These are phyloP conservation scores for Pythium rhizo-oryzae DNA, from an alignment of 352 stramenopile genomes.

Conservation along the genomic window DNA sequence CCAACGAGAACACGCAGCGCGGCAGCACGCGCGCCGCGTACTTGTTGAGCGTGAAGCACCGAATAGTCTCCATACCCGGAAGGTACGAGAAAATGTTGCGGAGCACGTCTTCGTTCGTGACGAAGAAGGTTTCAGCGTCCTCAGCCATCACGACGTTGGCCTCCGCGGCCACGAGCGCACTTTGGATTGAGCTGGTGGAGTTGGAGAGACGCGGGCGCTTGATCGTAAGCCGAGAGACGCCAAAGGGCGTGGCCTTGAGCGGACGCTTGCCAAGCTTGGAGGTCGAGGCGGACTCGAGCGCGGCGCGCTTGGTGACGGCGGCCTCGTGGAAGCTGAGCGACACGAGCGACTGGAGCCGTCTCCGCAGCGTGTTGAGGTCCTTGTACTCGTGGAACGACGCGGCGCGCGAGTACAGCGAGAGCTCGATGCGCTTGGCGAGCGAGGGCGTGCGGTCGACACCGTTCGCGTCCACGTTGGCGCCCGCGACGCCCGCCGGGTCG, in stretches of 20 bases:
- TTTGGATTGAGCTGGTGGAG: neutral
- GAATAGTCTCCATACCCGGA: conserved; percentile 63
- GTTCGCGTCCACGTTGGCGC: conserved; percentile 30
- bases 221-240: conserved; percentile 60
- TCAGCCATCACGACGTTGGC: conserved; percentile 4
- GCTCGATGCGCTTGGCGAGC: conserved; percentile 84
- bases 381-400: conserved; percentile 87
- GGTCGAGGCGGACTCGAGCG: conserved; percentile 29
- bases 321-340: conserved; percentile 89
- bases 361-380: conserved; percentile 81
- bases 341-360: conserved; percentile 81
- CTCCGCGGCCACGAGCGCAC: neutral
- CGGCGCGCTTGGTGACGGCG: conserved; percentile 55
- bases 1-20: conserved; percentile 56
- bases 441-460: conserved; percentile 72
- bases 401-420: conserved; percentile 81
- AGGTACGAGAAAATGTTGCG: conserved; percentile 72
- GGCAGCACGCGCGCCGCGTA: conserved; percentile 63
- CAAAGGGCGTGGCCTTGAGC: conserved; percentile 46
- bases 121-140: conserved; percentile 48
- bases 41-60: conserved; percentile 62
- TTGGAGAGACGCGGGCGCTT: conserved; percentile 45
- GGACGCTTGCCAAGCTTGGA: conserved; percentile 60
- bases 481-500: conserved; percentile 20
- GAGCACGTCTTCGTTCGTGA: conserved; percentile 74